phyloP scores from a whole-genome alignment of 345 rosid species.

The Boechera stricta region DNA sequence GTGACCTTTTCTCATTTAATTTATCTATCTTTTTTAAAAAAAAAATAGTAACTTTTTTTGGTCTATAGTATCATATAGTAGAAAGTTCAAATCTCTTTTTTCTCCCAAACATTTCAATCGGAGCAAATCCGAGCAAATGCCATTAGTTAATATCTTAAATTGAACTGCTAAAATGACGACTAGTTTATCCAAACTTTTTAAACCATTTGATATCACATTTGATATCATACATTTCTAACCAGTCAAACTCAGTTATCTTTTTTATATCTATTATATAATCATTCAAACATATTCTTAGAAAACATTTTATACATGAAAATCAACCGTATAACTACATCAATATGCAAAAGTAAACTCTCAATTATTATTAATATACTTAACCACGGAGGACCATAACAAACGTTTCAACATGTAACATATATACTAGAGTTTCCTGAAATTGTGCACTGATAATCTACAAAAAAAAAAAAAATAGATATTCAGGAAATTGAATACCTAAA shows the following conservation, averaged over 20 bases:
- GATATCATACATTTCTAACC: neutral
- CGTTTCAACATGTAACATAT: neutral
- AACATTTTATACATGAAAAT: too few relatives aligned
- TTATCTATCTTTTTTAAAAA: neutral
- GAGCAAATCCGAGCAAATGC: neutral
- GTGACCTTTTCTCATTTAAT: conserved; percentile 32
- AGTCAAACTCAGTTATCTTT: neutral
- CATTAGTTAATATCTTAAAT: neutral
- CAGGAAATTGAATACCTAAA: neutral
- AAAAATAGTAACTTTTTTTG: neutral
- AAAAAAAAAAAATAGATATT: neutral
- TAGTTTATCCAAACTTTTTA: neutral
- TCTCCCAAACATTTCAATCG: too few relatives aligned
- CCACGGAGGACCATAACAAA: neutral
- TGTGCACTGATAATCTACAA: neutral
- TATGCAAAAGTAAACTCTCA: too few relatives aligned
- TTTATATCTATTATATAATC: neutral
- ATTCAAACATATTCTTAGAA: neutral
- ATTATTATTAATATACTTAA: too few relatives aligned
- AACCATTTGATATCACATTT: neutral
- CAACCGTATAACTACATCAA: too few relatives aligned
- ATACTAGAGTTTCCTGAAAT: neutral
- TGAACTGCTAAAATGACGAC: neutral
- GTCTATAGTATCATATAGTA: neutral
- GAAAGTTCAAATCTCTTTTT: neutral